phyloP scores from a whole-genome alignment of 495 filamentous ascomycete species.

The Terfezia boudieri region DNA sequence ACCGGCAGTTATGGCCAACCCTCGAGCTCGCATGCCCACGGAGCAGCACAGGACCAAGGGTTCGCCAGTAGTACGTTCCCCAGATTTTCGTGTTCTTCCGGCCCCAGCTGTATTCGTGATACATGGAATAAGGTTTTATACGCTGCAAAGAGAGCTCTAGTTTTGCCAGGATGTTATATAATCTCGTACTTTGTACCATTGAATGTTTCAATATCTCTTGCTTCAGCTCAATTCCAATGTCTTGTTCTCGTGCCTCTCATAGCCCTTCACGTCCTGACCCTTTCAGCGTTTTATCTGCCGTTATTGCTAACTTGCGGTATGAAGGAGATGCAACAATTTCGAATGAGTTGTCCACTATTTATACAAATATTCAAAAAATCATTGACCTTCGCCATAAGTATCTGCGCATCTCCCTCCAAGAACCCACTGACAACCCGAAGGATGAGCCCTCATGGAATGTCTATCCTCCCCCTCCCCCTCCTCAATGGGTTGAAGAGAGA shows the following conservation, averaged over 20 bases:
- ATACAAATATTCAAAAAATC: slow-evolving; percentile 63
- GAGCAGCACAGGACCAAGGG: no score
- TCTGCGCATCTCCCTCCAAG: slow-evolving; percentile 65
- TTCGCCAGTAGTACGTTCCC: no score
- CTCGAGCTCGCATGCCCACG: no score
- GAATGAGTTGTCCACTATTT: slow-evolving; percentile 62
- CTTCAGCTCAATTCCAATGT: slow-evolving; percentile 10
- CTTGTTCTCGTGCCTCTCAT: slow-evolving; percentile 2
- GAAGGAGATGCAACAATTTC: slow-evolving; percentile 47
- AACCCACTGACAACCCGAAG: slow-evolving; percentile 59
- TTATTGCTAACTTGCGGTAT: slow-evolving; percentile 21
- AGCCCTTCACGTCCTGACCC: slow-evolving; percentile 9
- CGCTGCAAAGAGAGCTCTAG: background rate
- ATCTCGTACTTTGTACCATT: no score
- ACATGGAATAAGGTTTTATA: background rate
- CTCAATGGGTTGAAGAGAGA: slow-evolving; percentile 54
- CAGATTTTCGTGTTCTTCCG: no score
- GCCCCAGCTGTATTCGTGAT: background rate
- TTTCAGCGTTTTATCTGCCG: slow-evolving; percentile 4
- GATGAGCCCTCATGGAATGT: slow-evolving; percentile 67
- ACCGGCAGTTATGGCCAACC: background rate
- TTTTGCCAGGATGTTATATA: no score
- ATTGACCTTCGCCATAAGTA: slow-evolving; percentile 76
- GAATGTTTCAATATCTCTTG: background rate
- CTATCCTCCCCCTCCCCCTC: slow-evolving; percentile 75